These are phyloP conservation scores for Coffea humblotiana DNA, from an alignment of 305 asterid species.

Conservation along the genomic window DNA sequence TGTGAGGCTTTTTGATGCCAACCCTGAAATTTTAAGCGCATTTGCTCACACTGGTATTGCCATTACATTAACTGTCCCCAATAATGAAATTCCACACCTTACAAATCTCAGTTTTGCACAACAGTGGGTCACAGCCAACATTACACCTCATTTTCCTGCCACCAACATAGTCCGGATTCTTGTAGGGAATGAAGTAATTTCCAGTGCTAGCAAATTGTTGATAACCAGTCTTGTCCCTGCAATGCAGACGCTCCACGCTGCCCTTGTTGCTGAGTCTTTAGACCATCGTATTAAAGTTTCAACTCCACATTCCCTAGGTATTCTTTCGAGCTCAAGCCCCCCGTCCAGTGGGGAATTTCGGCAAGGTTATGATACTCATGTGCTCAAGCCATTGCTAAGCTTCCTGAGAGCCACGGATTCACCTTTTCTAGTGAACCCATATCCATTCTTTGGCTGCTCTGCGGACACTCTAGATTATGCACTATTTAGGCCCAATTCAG, in stretches of 20 bases:
- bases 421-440: slow-evolving; percentile 70
- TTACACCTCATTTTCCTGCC: slow-evolving; percentile 43
- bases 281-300: slow-evolving; percentile 49
- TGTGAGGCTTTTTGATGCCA: slow-evolving; percentile 58
- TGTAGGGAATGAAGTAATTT: slow-evolving; percentile 62
- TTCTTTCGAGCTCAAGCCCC: slow-evolving; percentile 57
- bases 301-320: slow-evolving; percentile 70
- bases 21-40: slow-evolving; percentile 54
- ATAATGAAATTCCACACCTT: slow-evolving; percentile 50
- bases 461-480: slow-evolving; percentile 53
- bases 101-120: slow-evolving; percentile 40
- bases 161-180: slow-evolving; percentile 62
- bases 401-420: slow-evolving; percentile 58
- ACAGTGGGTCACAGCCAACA: slow-evolving; percentile 49
- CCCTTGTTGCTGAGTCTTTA: slow-evolving; percentile 42
- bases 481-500: slow-evolving; percentile 56
- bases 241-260: slow-evolving; percentile 57
- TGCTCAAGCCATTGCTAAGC: slow-evolving; percentile 58
- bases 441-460: slow-evolving; percentile 64
- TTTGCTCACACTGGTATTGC: slow-evolving; percentile 60
- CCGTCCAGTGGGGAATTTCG: slow-evolving; percentile 61
- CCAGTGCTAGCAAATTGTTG: slow-evolving; percentile 50
- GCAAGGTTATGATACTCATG: slow-evolving; percentile 53
- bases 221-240: slow-evolving; percentile 59
- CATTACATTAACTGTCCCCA: slow-evolving; percentile 50